Percentiles rank a stretch among this genome's conserved stretches.
phyloP scores from a whole-genome alignment of 208 protist species.

The Vickermania spadyakhi region DNA sequence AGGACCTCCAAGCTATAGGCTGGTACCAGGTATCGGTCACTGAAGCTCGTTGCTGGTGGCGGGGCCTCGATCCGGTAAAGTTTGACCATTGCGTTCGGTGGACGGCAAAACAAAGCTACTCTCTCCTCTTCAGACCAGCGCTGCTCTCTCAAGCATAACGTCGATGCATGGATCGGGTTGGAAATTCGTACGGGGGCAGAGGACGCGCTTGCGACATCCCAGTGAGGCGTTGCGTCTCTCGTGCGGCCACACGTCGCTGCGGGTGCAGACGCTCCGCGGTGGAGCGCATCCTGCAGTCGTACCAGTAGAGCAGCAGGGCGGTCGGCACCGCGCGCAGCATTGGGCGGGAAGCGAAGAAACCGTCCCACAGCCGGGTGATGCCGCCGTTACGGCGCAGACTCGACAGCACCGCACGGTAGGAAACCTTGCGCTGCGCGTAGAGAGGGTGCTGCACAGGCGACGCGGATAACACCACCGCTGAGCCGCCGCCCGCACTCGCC shows the following conservation, averaged over 20 bases:
- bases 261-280: constrained; percentile 67
- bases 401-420: constrained; percentile 45
- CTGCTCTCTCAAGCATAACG: no score
- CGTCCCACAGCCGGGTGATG: constrained; percentile 74
- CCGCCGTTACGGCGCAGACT: constrained; percentile 58
- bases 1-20: no score
- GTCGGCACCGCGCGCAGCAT: constrained; percentile 54
- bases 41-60: no score
- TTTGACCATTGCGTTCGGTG: no score
- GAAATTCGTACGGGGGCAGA: constrained; percentile 49
- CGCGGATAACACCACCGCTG: neutral
- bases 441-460: neutral
- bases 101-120: no score
- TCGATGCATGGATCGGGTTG: neutral
- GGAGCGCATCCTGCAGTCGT: constrained; percentile 43
- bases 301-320: constrained; percentile 55
- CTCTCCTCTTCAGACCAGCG: no score
- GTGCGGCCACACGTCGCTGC: constrained; percentile 15
- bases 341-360: constrained; percentile 62
- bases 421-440: constrained; percentile 9
- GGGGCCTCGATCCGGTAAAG: no score
- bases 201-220: constrained; percentile 10
- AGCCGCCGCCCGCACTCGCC: constrained; percentile 6
- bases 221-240: constrained; percentile 38
- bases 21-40: no score